Evolutionary conservation across 2,329 filamentous ascomycete genomes (phyloP), one percentile per base, ranked within the genome.

Genomic region (Stagonosporopsis tanaceti): DNA sequence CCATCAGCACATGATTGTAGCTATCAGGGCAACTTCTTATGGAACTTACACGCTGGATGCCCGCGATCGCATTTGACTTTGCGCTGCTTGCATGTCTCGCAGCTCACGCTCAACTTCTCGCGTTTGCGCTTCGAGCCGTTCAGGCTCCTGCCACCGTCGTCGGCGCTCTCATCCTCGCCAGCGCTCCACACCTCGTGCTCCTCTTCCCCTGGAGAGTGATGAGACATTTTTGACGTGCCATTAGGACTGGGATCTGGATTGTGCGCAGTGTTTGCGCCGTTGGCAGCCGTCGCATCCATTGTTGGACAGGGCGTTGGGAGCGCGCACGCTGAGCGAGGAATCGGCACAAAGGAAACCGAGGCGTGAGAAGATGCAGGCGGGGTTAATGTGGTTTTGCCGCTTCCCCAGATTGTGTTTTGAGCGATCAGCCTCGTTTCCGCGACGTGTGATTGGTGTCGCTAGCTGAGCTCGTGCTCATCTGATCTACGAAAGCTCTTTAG

Each of bases 41-140:
- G 20, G 27, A 17, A 28, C 59, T 57, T 47, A 75, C 88, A 91
- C n/a, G 87, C 85, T 1, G 90, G 90, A 67, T 92, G 89, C 5
- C 87, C 88, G 34, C 91, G 85, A 76, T 93, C 90, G 76, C 75
- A 78, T 77, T 78, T 77, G 50, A 92, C 90, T 82, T 93, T 94
- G 79, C 91, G 82, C 75, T 90, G 87, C 77, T 93, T 93, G 80
- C 90, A 57, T 47, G 90, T 82, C 77, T 93, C 91, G 71, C 91
- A 85, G 67, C 81, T 83, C 32, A 85, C 83, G 47, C 77, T 79
- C 71, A 83, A 77, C 41, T 59, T 59, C 50, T 59, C 56, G 40
- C 83, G 75, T 71, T 81, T 82, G 59, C 81, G 80, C 71, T 84
- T 84, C 47, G 77, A 70, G 56, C 74, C 72, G 47, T 66, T 72